phyloP scores from a whole-genome alignment of 2,329 filamentous ascomycete genomes.

The Fusarium veterinarium region DNA sequence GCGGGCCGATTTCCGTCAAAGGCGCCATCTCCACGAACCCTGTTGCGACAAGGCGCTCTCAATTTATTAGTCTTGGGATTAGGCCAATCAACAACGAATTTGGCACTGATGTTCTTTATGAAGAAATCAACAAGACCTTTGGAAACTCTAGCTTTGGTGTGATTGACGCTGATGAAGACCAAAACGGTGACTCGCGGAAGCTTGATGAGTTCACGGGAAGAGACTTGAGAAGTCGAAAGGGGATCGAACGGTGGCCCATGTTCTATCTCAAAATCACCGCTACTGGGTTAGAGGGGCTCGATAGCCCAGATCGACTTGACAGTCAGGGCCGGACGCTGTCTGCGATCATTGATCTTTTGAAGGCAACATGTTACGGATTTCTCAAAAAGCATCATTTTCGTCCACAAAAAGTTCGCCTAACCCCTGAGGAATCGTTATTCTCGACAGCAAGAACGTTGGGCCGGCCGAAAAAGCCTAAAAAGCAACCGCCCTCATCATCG shows the following conservation, averaged over 20 bases:
- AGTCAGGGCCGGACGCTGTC: constrained; percentile 63
- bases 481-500: constrained; percentile 6
- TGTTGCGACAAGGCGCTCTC: constrained; percentile 75
- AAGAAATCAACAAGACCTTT: constrained; percentile 83
- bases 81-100: constrained; percentile 68
- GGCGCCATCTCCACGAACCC: constrained; percentile 80
- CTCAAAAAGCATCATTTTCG: constrained; percentile 77
- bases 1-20: constrained; percentile 69
- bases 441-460: constrained; percentile 40
- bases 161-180: constrained; percentile 60
- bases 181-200: constrained; percentile 50
- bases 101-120: constrained; percentile 75
- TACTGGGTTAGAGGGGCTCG: constrained; percentile 47
- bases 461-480: constrained; percentile 30
- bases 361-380: constrained; percentile 78
- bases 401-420: constrained; percentile 55
- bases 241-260: constrained; percentile 87
- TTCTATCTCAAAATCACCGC: constrained; percentile 79
- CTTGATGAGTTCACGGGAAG: constrained; percentile 60
- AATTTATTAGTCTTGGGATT: constrained; percentile 86
- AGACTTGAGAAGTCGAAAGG: constrained; percentile 65
- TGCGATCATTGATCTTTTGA: constrained; percentile 68
- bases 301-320: constrained; percentile 55
- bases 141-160: constrained; percentile 79
- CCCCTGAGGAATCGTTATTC: constrained; percentile 38